These are phyloP conservation scores for Chaetomidium leptoderma DNA, from an alignment of 495 filamentous ascomycete genomes.

Conservation along the genomic window DNA sequence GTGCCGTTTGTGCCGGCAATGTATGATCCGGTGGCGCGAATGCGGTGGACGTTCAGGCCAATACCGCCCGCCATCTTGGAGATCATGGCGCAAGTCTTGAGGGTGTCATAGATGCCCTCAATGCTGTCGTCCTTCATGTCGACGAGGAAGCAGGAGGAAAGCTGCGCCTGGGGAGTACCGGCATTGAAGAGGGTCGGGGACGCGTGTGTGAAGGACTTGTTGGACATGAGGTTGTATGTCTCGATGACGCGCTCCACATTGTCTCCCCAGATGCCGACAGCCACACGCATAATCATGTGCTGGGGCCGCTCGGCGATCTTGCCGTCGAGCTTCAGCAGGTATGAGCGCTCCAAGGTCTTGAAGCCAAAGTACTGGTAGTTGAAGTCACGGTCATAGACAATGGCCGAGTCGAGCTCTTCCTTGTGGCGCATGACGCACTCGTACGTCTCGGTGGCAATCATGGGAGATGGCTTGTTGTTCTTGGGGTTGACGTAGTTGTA, in stretches of 20 bases:
- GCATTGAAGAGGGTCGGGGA: slow-evolving; percentile 98
- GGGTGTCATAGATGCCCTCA: slow-evolving; percentile 96
- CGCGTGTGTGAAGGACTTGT: slow-evolving; percentile 95
- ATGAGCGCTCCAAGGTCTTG: slow-evolving; percentile 98
- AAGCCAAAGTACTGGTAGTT: slow-evolving; percentile 99
- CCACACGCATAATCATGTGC: slow-evolving; percentile 98
- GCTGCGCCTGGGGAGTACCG: slow-evolving; percentile 85
- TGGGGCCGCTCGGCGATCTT: slow-evolving; percentile 95
- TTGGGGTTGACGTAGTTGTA: slow-evolving; percentile 97
- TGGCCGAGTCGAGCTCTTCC: slow-evolving; percentile 95
- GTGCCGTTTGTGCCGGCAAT: slow-evolving; percentile 96
- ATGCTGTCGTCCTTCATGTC: slow-evolving; percentile 99
- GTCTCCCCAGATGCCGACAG: slow-evolving; percentile 92
- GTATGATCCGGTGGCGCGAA: slow-evolving; percentile 94
- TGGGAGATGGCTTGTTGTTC: slow-evolving; percentile 76
- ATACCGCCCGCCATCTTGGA: slow-evolving; percentile 99
- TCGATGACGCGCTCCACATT: slow-evolving; percentile 91
- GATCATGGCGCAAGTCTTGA: slow-evolving; percentile 99
- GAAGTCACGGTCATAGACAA: slow-evolving; percentile 98
- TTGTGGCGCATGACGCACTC: slow-evolving; percentile 91
- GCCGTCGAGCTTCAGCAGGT: slow-evolving; percentile 85
- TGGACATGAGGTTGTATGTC: slow-evolving; percentile 97
- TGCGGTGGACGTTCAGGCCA: slow-evolving; percentile 90
- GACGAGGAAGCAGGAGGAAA: slow-evolving; percentile 96
- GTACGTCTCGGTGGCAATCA: slow-evolving; percentile 87